phyloP scores from a whole-genome alignment of 768 basidiomycete genomes.

The Tylopilus plumbeoviolaceoides region DNA sequence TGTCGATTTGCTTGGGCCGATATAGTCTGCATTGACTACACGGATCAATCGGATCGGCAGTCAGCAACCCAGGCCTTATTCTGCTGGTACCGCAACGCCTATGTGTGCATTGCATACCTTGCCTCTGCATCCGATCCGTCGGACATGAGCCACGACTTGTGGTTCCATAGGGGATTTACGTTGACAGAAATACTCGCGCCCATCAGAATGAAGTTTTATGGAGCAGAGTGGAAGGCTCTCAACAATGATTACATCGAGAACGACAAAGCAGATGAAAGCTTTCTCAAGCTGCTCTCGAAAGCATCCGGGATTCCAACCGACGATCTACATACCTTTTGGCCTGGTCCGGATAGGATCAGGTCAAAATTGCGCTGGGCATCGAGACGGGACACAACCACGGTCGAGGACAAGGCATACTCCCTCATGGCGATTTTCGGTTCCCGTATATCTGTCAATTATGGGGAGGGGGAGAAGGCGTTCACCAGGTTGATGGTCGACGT shows the following conservation, averaged over 20 bases:
- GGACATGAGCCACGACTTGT: slow-evolving; percentile 7
- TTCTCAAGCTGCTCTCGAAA: slow-evolving; percentile 11
- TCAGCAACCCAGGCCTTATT: slow-evolving; percentile 3
- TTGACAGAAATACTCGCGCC: slow-evolving; percentile 20
- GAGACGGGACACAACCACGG: slow-evolving; percentile 2
- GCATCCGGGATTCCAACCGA: slow-evolving; percentile 9
- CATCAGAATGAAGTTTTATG: slow-evolving; percentile 21
- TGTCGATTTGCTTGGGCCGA: slow-evolving; percentile 23
- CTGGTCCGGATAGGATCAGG: slow-evolving; percentile 17
- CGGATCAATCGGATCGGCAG: not conserved
- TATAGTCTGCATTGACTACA: slow-evolving; percentile 9
- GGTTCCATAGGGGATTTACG: slow-evolving; percentile 17
- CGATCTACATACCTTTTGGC: slow-evolving; percentile 19
- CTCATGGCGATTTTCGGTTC: slow-evolving; percentile 18
- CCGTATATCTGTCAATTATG: slow-evolving; percentile 9
- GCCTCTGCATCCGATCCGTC: not conserved
- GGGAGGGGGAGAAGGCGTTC: slow-evolving; percentile 15
- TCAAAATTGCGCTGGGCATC: slow-evolving; percentile 20
- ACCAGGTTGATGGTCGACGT: slow-evolving; percentile 16
- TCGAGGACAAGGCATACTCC: slow-evolving; percentile 19
- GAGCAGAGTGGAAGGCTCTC: slow-evolving; percentile 13
- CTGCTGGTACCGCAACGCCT: slow-evolving; percentile 20
- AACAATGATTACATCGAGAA: slow-evolving; percentile 16
- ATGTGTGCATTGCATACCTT: slow-evolving; percentile 19
- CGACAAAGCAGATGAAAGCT: slow-evolving; percentile 19